phyloP scores from a whole-genome alignment of 1,139 yeast genomes.

The Pichia sp. region DNA sequence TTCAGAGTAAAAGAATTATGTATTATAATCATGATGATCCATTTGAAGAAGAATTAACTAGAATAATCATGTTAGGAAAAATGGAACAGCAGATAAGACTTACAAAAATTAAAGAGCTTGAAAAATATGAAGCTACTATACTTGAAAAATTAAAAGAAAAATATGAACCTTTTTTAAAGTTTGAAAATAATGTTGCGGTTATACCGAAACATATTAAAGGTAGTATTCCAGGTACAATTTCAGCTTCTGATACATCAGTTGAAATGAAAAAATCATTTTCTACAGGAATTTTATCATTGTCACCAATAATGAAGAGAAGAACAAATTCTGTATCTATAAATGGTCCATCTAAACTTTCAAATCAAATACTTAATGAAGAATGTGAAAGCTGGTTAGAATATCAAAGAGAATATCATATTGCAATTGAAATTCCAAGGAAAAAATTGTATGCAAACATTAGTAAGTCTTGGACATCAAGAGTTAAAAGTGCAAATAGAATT shows the following conservation, averaged over 20 bases:
- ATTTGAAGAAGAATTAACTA: conserved; percentile 69
- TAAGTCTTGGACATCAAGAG: conserved; percentile 63
- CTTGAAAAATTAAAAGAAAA: conserved; percentile 20
- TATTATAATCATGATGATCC: conserved; percentile 77
- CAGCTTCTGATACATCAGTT: background rate
- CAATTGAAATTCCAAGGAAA: conserved; percentile 34
- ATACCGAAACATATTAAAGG: conserved; percentile 6
- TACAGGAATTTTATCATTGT: background rate
- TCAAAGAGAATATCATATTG: conserved; percentile 22
- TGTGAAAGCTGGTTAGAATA: conserved; percentile 23
- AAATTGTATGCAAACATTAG: conserved; percentile 42
- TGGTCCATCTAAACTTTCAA: conserved; percentile 12
- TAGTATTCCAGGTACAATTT: background rate
- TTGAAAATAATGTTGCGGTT: conserved; percentile 11
- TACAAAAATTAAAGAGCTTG: conserved; percentile 50
- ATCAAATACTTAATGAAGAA: conserved; percentile 16
- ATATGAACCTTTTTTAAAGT: conserved; percentile 12
- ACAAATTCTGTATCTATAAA: background rate
- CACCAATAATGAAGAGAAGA: background rate
- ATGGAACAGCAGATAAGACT: conserved; percentile 63
- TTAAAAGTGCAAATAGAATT: conserved; percentile 21
- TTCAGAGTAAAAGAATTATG: conserved; percentile 44
- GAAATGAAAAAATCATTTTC: conserved; percentile 11
- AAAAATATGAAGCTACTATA: conserved; percentile 32
- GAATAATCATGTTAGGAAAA: conserved; percentile 65